A percentile compares a stretch with the other conserved stretches of the same genome.
Conservation (phyloP, 2,329 filamentous ascomycete genomes). For the Drechslerella coelobrocha region DNA sequence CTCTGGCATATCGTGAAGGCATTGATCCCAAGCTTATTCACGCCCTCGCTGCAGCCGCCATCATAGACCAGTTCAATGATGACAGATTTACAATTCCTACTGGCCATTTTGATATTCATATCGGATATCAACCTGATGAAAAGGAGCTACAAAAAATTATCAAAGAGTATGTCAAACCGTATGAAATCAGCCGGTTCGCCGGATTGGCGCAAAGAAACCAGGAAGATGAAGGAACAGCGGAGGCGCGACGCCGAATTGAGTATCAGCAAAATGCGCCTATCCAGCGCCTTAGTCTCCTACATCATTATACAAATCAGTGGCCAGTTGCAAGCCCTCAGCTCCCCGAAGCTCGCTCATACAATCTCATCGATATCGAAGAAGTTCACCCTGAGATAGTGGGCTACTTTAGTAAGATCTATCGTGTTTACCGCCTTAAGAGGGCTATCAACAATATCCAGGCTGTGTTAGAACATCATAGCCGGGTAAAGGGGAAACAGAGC, state of each 20-base stretch:
- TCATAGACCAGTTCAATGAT: slow-evolving; percentile 6
- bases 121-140: background rate
- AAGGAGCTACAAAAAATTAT: slow-evolving; percentile 10
- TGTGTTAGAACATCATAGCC: background rate
- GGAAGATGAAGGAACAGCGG: slow-evolving; percentile 1
- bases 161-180: background rate
- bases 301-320: slow-evolving; percentile 18
- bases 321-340: background rate
- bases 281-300: slow-evolving; percentile 1
- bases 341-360: background rate
- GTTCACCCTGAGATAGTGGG: slow-evolving; percentile 14
- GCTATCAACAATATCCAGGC: slow-evolving; percentile 16
- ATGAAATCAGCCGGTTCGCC: background rate
- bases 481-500: background rate
- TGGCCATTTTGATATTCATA: slow-evolving; percentile 18
- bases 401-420: slow-evolving; percentile 10
- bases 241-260: slow-evolving; percentile 3
- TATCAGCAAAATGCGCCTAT: slow-evolving; percentile 7
- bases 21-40: slow-evolving; percentile 28
- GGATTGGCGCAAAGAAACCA: background rate
- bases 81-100: slow-evolving; percentile 10
- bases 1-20: slow-evolving; percentile 18
- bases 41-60: slow-evolving; percentile 28
- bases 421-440: slow-evolving; percentile 2
- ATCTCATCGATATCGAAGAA: slow-evolving; percentile 14